Evolutionary conservation across 2,329 filamentous ascomycete species (phyloP).

Genomic region (Monilinia laxa): DNA sequence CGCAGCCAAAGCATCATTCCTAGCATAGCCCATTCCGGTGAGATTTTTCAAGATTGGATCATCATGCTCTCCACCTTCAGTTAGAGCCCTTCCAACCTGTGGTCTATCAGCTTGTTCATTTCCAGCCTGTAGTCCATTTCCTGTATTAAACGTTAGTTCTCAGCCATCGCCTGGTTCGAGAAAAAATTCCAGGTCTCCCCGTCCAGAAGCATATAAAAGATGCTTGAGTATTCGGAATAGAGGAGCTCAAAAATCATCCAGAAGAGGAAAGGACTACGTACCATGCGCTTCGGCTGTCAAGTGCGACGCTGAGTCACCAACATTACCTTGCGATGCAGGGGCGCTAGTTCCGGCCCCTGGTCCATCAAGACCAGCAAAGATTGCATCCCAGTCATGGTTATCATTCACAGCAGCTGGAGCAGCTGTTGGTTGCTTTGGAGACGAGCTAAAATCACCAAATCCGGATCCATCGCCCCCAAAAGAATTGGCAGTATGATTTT

Average conservation of each 20-base stretch:
- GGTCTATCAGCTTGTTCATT: conserved; percentile 38
- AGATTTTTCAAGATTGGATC: conserved; percentile 88
- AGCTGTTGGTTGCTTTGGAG: conserved; percentile 47
- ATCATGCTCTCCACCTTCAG: conserved; percentile 75
- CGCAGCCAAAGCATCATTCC: conserved; percentile 71
- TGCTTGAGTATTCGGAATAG: too few species aligned
- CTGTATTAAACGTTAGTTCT: neutral
- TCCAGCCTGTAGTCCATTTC: too few species aligned
- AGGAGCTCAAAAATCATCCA: neutral
- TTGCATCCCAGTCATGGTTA: conserved; percentile 87
- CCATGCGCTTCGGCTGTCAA: conserved; percentile 28
- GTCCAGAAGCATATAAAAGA: too few species aligned
- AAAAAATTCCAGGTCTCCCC: too few species aligned
- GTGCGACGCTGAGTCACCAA: conserved; percentile 32
- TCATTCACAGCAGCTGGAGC: conserved; percentile 46
- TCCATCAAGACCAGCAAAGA: conserved; percentile 79
- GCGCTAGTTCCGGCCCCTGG: conserved; percentile 38
- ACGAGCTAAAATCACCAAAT: conserved; percentile 51
- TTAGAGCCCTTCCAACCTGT: conserved; percentile 65
- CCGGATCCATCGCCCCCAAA: conserved; percentile 34
- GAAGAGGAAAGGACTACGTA: neutral
- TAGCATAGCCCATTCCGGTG: conserved; percentile 83
- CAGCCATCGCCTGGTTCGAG: neutral
- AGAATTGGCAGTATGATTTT: conserved; percentile 35
- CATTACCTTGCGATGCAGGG: conserved; percentile 25